Evolutionary conservation across 495 filamentous ascomycete genomes (phyloP), one percentile per base, ranked within the genome.

Genomic region (Talaromyces borbonicus): DNA sequence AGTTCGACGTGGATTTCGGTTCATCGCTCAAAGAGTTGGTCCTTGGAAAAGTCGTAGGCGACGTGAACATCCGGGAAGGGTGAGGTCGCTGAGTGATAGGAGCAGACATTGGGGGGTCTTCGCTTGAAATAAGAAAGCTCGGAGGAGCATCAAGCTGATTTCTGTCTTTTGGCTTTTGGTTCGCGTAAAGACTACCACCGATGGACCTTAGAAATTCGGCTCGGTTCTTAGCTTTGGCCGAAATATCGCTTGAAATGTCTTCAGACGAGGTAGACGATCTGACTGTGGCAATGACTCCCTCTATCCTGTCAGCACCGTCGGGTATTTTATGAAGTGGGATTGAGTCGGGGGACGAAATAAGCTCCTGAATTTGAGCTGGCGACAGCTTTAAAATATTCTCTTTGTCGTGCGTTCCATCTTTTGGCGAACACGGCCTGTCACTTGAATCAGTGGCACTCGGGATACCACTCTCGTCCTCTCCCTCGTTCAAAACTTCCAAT

Each of bases 331-430:
- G 61, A 36, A 64, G 57, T 1, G 75, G 73, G 8, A 77, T 65
- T 16, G 71, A 76, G 8, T 77, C 64, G 14, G 74, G 73, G 14
- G 74, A 74, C 2, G 74, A 74, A 19, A 71, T 75, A 23, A 78
- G 63, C 45, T 74, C 73, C 45, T 77, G 65, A 26, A 77, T 75
- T 52, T 77, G 69, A 35, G 64, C 61, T 15, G 71, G 65, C 5
- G 73, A 73, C 26, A 78, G 49, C 43, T 74, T 78, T 50, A 72
- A 52, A n/a, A 73, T 56, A 31, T 59, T 62, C 2, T 74, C 67
- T 24, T 46, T 33, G 1, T 46, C 43, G 8, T 33, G 43, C 22
- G 24, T 46, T n/a, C 30, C 19, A 23, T 35, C 14, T 12, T 15
- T 29, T 24, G 43, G 43, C 1, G 43, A 46, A 1, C 30, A 35